Base-by-base conservation (phyloP, 192 early-diverging fungal species). In the Coemansia sp. region DNA sequence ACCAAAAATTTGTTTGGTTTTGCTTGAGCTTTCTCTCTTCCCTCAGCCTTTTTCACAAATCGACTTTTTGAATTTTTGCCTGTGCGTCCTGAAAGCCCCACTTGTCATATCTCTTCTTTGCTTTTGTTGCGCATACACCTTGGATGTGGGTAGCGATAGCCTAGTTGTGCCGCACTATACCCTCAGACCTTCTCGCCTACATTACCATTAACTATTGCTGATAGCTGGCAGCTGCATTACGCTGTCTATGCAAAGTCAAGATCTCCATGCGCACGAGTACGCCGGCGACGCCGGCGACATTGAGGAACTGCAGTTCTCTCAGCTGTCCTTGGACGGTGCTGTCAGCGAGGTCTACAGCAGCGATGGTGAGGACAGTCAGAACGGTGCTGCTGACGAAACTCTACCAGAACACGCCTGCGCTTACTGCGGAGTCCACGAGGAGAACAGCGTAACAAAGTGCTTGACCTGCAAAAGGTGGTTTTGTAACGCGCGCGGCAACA, bases 401-500 rank as follows among this genome's bases (percentile, higher is more conserved):
- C 84, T 90, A n/a, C 93, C 94, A 0, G 85, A 82, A 39, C 94
- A 95, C 69, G 92, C 94, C 9, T 97, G 95, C 80, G 86, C 87
- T 63, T 98, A 99, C 79, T 99, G 98, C 67, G 95, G 94, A 36
- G 90, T 98, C 67, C 95, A 98, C 69, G 88, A 89, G 59, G 87
- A 93, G 19, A 84, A 87, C 32, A 89, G 93, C 0, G 95, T 98
- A 6, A 91, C 93, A 59, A 94, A 95, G 82, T 99, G 98, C 77
- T 87, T 95, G 36, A 88, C 85, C 0, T 99, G 98, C 84, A 89
- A 87, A 59, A 90, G 92, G 58, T 99, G 96, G 96, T 98, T 99
- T 75, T 99, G 97, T 78, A 99, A 99, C 72, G 87, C 92, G 15
- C 88, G 94, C 37, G 93, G 94, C 27, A 90, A 89, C 64, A 94